phyloP scores from a whole-genome alignment of 345 rosid genomes.

The Nephelium lappaceum region DNA sequence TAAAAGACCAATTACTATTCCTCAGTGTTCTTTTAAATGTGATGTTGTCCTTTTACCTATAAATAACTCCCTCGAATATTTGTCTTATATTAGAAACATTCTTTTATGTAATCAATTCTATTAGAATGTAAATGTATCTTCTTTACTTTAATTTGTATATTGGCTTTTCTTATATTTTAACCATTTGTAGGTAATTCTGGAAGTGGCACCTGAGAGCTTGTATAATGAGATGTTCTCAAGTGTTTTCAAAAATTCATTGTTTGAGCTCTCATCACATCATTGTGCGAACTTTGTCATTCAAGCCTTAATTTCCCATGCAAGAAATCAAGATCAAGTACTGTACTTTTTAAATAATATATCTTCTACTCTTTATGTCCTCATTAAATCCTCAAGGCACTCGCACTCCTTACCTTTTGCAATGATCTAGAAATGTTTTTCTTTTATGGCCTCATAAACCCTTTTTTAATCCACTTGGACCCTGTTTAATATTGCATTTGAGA shows the following conservation, averaged over 20 bases:
- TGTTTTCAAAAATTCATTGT: conserved; percentile 70
- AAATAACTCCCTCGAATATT: too few species aligned
- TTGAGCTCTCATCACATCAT: conserved; percentile 74
- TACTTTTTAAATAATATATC: conserved; percentile 8
- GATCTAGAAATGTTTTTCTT: too few species aligned
- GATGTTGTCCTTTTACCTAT: background rate
- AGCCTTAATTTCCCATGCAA: conserved; percentile 75
- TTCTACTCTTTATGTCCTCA: conserved; percentile 2
- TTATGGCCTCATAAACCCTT: too few species aligned
- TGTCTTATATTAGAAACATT: too few species aligned
- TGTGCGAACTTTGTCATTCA: conserved; percentile 94
- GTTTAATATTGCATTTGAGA: too few species aligned
- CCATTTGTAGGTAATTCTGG: conserved; percentile 77
- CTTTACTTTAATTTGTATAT: too few species aligned
- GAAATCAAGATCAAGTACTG: conserved; percentile 70
- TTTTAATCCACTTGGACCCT: too few species aligned
- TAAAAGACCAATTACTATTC: background rate
- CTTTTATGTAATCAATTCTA: background rate
- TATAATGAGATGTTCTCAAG: conserved; percentile 65
- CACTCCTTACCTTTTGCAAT: too few species aligned
- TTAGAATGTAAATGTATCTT: background rate
- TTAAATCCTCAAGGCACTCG: too few species aligned
- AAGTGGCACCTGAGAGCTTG: conserved; percentile 81
- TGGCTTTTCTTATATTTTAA: background rate
- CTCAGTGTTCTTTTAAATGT: background rate